Conservation (phyloP, 2,329 filamentous ascomycete genomes). For the Aspergillus felis region DNA sequence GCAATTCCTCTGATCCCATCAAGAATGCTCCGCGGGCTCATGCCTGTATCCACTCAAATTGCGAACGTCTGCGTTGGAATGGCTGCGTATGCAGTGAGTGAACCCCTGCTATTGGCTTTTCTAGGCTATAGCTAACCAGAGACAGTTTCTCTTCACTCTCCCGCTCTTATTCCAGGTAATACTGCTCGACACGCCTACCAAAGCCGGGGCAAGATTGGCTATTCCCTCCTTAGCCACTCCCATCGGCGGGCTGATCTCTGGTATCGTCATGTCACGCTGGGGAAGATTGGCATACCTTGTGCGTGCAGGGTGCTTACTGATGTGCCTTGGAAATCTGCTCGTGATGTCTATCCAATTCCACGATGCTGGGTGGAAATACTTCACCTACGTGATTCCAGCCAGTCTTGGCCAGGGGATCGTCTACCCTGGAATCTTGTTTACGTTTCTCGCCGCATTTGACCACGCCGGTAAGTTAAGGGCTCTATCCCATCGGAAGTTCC, state of each 20-base stretch:
- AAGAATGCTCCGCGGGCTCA: constrained; percentile 52
- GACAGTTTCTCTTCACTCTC: constrained; percentile 45
- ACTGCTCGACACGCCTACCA: constrained; percentile 41
- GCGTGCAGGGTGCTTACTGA: constrained; percentile 38
- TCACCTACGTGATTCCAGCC: constrained; percentile 43
- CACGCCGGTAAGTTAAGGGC: constrained; percentile 48
- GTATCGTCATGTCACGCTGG: constrained; percentile 47
- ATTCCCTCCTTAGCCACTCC: constrained; percentile 46
- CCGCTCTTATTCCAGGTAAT: constrained; percentile 44
- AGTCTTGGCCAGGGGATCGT: constrained; percentile 47
- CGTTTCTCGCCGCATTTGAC: constrained; percentile 59
- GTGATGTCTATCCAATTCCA: constrained; percentile 40
- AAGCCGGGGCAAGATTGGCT: constrained; percentile 42
- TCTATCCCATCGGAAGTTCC: not conserved
- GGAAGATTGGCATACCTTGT: constrained; percentile 42
- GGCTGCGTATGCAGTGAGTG: constrained; percentile 58
- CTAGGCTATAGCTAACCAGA: not conserved
- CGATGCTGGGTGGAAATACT: constrained; percentile 44
- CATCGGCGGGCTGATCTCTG: constrained; percentile 42
- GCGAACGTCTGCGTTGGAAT: constrained; percentile 60
- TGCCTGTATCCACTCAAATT: constrained; percentile 54
- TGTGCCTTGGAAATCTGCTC: constrained; percentile 43
- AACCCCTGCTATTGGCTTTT: not conserved
- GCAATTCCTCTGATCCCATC: constrained; percentile 45
- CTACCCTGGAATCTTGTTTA: constrained; percentile 53